Percentiles rank a stretch among this genome's conserved stretches.
These are phyloP conservation scores for Lenzites betulinus DNA, from an alignment of 768 basidiomycete species.

Conservation along the genomic window DNA sequence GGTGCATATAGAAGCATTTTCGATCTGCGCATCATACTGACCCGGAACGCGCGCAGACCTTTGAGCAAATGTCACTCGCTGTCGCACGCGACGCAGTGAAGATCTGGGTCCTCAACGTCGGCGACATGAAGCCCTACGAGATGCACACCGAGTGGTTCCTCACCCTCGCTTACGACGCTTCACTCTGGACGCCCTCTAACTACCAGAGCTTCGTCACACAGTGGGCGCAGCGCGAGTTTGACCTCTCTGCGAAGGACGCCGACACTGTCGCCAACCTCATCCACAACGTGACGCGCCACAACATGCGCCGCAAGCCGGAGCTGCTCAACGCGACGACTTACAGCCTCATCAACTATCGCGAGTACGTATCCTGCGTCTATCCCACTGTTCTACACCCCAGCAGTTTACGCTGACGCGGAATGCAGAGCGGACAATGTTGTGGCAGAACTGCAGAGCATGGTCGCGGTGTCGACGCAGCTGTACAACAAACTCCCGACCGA, in stretches of 20 bases:
- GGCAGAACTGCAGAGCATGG: conserved; percentile 51
- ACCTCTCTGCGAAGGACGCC: conserved; percentile 42
- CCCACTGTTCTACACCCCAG: background rate
- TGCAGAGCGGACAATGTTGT: conserved; percentile 47
- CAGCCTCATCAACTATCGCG: conserved; percentile 66
- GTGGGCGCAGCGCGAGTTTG: conserved; percentile 72
- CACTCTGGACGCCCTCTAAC: conserved; percentile 57
- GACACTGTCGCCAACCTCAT: conserved; percentile 52
- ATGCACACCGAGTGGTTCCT: conserved; percentile 72
- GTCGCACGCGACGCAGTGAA: conserved; percentile 56
- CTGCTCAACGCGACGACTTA: conserved; percentile 61
- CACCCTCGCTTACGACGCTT: conserved; percentile 59
- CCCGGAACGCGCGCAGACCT: conserved; percentile 39
- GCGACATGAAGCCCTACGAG: conserved; percentile 75
- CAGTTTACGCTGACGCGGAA: background rate
- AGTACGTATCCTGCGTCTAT: conserved; percentile 44
- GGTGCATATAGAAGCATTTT: conserved; percentile 26
- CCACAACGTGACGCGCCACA: conserved; percentile 55
- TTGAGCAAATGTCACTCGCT: conserved; percentile 71
- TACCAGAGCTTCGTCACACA: conserved; percentile 50
- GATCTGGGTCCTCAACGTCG: conserved; percentile 76
- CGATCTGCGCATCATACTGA: background rate
- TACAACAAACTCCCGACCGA: conserved; percentile 52
- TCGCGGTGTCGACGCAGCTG: conserved; percentile 51
- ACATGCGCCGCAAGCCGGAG: conserved; percentile 67